Evolutionary conservation across 2,329 filamentous ascomycete genomes (phyloP), one percentile per base, ranked within the genome.

Genomic region (Calonectria multiphialidica): DNA sequence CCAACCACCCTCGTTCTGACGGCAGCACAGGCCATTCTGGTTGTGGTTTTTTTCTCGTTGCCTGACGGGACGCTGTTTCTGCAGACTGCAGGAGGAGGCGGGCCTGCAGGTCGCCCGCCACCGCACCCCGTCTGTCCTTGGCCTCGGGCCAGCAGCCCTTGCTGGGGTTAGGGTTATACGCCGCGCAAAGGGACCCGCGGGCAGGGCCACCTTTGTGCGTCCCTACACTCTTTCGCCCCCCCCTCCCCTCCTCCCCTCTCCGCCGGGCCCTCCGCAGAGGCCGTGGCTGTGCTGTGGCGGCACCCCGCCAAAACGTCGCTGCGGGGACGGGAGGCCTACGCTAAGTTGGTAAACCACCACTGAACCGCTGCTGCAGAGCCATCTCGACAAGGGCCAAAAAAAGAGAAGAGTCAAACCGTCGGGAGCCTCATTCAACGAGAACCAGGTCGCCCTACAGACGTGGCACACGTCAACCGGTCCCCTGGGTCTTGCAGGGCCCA

Each of bases 211-310:
- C 47, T 25, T 18, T 13, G 50, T 25, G 30, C 50, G 30, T 33
- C 50, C 50, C n/a, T 18, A 42, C 21, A 8, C 16, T 44, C 10
- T 61, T n/a, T n/a, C n/a, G 57, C 5, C 15, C 15, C 45, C 42
- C 16, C 23, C 7, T 8, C 18, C 9, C 7, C 55, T 23, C 33
- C n/a, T 16, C 13, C 23, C 45, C 15, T 50, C 42, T 18, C 44
- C n/a, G n/a, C n/a, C n/a, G 44, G 63, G 37, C 30, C 47, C 37
- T 63, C 53, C 45, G 57, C 64, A 37, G 30, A 30, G 47, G 28
- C 37, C 61, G 72, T 74, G 72, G 72, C 72, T 69, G 72, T 74
- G 72, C 72, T 70, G 68, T 71, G 72, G 72, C 69, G 67, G 44
- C 62, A 37, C 64, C 21, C 69, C 42, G 47, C 30, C 53, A 59